Percentiles rank a stretch among this genome's conserved stretches.
phyloP scores from a whole-genome alignment of 768 basidiomycete genomes.

The Xanthoconium purpureum region DNA sequence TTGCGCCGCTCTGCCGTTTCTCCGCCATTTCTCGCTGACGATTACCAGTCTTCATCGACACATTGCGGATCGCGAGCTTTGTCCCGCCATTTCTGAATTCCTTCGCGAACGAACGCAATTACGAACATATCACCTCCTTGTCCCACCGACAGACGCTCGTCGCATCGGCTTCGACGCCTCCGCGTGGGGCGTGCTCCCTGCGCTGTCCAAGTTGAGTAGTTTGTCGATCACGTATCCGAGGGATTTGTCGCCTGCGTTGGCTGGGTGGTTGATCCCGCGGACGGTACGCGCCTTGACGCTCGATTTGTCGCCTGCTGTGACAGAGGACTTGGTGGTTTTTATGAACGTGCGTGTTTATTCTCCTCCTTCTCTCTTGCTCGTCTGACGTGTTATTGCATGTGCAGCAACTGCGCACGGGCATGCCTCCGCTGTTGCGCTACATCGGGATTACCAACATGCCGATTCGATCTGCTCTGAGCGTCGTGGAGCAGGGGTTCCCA shows the following conservation, averaged over 20 bases:
- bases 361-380: neutral
- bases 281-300: conserved; percentile 47
- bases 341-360: conserved; percentile 34
- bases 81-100: conserved; percentile 67
- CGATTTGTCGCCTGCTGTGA: conserved; percentile 33
- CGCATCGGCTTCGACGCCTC: conserved; percentile 66
- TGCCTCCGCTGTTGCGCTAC: conserved; percentile 53
- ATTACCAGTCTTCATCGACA: conserved; percentile 43
- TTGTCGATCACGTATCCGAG: conserved; percentile 61
- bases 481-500: conserved; percentile 61
- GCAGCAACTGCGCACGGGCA: conserved; percentile 60
- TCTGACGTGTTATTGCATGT: neutral
- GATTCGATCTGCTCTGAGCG: conserved; percentile 35
- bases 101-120: conserved; percentile 53
- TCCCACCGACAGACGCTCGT: conserved; percentile 42
- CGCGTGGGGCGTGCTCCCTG: conserved; percentile 68
- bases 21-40: conserved; percentile 61
- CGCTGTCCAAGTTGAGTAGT: conserved; percentile 47
- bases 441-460: conserved; percentile 53
- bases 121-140: conserved; percentile 50
- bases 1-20: conserved; percentile 51
- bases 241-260: conserved; percentile 60
- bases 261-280: conserved; percentile 65
- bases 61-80: conserved; percentile 55
- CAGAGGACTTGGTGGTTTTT: conserved; percentile 44